These are phyloP conservation scores for Candida tetrigidarum DNA, from an alignment of 1,139 yeast genomes.

Conservation along the genomic window DNA sequence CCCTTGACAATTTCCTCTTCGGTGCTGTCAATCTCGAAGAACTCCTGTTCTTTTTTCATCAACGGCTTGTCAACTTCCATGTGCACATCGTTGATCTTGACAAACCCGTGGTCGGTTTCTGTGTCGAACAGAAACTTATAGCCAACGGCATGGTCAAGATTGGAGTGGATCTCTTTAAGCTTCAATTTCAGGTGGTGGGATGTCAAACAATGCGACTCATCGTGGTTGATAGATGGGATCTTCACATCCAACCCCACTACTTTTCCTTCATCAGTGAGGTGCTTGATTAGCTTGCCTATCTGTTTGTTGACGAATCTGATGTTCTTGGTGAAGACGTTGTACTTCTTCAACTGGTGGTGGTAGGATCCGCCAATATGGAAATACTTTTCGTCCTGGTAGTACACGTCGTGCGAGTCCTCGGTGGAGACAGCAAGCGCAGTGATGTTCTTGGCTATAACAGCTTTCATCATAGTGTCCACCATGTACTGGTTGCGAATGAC, in stretches of 20 bases:
- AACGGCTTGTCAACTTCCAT: background rate
- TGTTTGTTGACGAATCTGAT: conserved; percentile 29
- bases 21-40: background rate
- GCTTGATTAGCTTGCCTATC: conserved; percentile 24
- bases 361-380: conserved; percentile 11
- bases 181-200: conserved; percentile 15
- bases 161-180: background rate
- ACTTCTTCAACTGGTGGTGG: conserved; percentile 19
- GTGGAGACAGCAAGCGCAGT: conserved; percentile 35
- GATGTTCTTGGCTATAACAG: conserved; percentile 19
- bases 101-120: conserved; percentile 2
- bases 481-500: conserved; percentile 21
- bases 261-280: conserved; percentile 14
- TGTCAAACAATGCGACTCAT: conserved; percentile 29
- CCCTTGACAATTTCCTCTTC: conserved; percentile 4
- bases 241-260: conserved; percentile 27
- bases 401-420: conserved; percentile 33
- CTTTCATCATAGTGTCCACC: conserved; percentile 15
- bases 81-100: background rate
- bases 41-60: conserved; percentile 7
- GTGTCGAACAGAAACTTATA: conserved; percentile 2
- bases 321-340: conserved; percentile 30
- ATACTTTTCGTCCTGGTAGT: conserved; percentile 35
- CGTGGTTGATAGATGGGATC: conserved; percentile 37
- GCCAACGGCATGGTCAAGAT: background rate